A percentile compares a stretch with the other conserved stretches of the same genome.
Conservation (phyloP, 139 green algal species). For the Haematococcus lacustris region DNA sequence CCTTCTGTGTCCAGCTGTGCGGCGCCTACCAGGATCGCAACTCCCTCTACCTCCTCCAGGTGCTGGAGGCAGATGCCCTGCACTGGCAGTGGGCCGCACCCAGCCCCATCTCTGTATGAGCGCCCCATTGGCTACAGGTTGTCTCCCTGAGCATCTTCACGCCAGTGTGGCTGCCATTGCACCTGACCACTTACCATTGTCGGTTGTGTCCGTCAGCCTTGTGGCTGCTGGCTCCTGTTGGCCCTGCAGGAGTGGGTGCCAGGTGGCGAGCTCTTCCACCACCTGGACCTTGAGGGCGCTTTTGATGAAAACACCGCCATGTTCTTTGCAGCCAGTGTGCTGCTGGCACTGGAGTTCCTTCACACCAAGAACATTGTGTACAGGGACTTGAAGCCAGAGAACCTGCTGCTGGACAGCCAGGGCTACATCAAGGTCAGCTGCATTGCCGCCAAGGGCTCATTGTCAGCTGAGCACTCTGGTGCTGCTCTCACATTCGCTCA, state of each 20-base stretch:
- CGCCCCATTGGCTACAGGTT: background rate
- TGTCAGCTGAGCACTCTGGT: too few relatives aligned
- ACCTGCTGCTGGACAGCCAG: conserved; percentile 68
- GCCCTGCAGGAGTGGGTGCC: conserved; percentile 57
- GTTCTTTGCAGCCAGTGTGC: conserved; percentile 71
- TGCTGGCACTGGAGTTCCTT: conserved; percentile 64
- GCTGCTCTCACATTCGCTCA: too few relatives aligned
- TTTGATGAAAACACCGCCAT: conserved; percentile 52
- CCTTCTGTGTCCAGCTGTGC: conserved; percentile 56
- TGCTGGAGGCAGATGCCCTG: conserved; percentile 21
- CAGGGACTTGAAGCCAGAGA: conserved; percentile 80
- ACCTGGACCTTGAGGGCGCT: conserved; percentile 54
- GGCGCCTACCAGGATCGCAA: conserved; percentile 58
- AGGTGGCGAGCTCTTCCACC: conserved; percentile 73
- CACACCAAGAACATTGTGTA: conserved; percentile 68
- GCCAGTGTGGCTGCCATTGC: too few relatives aligned
- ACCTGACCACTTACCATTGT: too few relatives aligned
- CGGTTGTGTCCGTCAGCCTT: too few relatives aligned
- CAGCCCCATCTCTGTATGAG: background rate
- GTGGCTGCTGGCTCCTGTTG: background rate
- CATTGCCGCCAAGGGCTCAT: too few relatives aligned
- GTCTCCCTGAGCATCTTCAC: too few relatives aligned
- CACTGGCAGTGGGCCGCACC: too few relatives aligned
- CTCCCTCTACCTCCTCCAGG: conserved; percentile 64
- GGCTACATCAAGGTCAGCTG: conserved; percentile 70